A percentile compares a stretch with the other conserved stretches of the same genome.
These are phyloP conservation scores for Coemansia sp. DNA, from an alignment of 192 early-diverging fungal species.

Conservation along the genomic window DNA sequence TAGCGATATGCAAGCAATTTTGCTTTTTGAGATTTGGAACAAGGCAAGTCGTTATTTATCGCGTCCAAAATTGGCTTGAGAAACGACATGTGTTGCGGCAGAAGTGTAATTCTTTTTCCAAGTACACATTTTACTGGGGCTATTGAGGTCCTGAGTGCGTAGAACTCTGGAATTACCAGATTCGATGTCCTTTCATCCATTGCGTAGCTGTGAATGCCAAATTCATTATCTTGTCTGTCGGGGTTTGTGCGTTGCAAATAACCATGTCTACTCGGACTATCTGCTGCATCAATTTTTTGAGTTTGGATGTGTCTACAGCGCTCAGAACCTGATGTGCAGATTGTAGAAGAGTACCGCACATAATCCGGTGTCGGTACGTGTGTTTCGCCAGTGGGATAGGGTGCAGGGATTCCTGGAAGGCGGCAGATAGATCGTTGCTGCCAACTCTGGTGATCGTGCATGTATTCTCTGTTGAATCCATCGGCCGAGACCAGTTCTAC, in stretches of 20 bases:
- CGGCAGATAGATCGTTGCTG: slow-evolving; percentile 16
- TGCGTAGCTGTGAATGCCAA: background rate
- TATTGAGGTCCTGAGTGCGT: background rate
- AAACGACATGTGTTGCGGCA: slow-evolving; percentile 31
- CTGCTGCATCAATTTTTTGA: slow-evolving; percentile 6
- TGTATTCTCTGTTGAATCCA: background rate
- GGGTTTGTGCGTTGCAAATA: background rate
- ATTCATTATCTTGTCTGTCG: background rate
- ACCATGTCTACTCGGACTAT: background rate
- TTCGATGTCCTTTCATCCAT: background rate
- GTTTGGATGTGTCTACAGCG: background rate
- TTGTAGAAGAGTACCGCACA: slow-evolving; percentile 2
- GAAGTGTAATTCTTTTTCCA: slow-evolving; percentile 2
- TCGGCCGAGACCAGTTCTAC: background rate
- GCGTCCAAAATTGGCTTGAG: slow-evolving; percentile 27
- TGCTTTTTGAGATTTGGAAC: background rate
- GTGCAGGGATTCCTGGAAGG: slow-evolving; percentile 23
- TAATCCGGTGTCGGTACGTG: slow-evolving; percentile 34
- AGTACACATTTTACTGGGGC: background rate
- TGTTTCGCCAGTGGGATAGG: slow-evolving; percentile 27
- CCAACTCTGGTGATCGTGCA: background rate
- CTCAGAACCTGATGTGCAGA: background rate
- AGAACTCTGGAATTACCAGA: background rate
- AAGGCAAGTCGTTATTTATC: slow-evolving; percentile 1
- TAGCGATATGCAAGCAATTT: slow-evolving; percentile 37